Base-by-base conservation (phyloP, 148 eudicot genomes). In the Silene uniflora region DNA sequence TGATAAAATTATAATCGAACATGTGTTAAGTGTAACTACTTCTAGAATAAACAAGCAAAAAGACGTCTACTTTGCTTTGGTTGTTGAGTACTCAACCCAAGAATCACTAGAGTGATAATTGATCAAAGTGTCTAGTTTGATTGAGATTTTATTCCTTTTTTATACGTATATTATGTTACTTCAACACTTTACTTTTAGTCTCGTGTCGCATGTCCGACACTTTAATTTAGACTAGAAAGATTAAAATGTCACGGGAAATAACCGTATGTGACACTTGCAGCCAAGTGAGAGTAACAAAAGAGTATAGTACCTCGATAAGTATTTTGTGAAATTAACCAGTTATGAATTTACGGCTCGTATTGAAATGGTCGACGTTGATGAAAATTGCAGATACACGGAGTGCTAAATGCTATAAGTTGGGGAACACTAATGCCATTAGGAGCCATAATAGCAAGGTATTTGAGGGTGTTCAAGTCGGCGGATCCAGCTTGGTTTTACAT, bases 351-450 rank as follows among this genome's bases (percentile, higher is more conserved):
- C 22, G 19, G 0, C 47, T 5, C 11, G 16, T 39, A 11, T 67
- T 35, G 3, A 18, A 67, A 35, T 17, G 39, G 42, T 10, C 10
- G 16, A 68, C 17, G n/a, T 22, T 10, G 59, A 49, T 52, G 1
- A 23, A 71, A 39, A 19, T 44, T 70, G 14, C 89, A 90, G 93
- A 73, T 64, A 17, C 93, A 90, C 60, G 95, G 91, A 39, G 81
- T 85, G 60, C 16, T 88, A 71, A 85, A 88, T 71, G 85, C 84
- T 0, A 58, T 84, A 39, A 84, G 91, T 54, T 90, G 91, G 91
- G 95, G 95, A 17, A 84, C 77, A 3, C 13, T 90, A 7, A 72
- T 90, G 78, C 91, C 95, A 7, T 19, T 85, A n/a, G 95, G 95
- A 47, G 89, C 76, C 21, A 85, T 90, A 16, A 70, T 85, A n/a